Evolutionary conservation across 768 basidiomycete species (phyloP).

Genomic region (Tricholoma terreum): DNA sequence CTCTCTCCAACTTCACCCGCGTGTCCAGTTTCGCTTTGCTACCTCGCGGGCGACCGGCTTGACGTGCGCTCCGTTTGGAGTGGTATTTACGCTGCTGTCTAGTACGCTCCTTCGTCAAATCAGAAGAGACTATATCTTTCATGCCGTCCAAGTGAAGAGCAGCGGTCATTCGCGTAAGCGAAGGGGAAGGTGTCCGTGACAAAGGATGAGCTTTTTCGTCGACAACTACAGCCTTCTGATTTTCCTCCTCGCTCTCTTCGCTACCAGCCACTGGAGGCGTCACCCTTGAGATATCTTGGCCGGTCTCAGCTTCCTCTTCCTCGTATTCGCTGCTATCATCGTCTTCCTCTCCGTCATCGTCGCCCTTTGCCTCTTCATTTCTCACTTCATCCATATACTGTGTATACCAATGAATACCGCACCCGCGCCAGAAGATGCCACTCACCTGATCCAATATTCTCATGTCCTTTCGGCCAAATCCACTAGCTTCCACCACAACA

Average conservation of each 20-base stretch:
- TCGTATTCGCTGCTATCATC: slow-evolving; percentile 26
- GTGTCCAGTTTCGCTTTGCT: slow-evolving; percentile 84
- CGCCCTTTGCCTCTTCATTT: slow-evolving; percentile 33
- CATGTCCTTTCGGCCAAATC: slow-evolving; percentile 84
- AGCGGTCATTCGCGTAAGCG: slow-evolving; percentile 40
- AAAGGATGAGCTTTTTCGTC: slow-evolving; percentile 28
- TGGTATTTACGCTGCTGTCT: slow-evolving; percentile 75
- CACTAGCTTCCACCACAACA: slow-evolving; percentile 91
- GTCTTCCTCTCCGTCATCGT: slow-evolving; percentile 37
- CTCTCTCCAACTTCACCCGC: slow-evolving; percentile 56
- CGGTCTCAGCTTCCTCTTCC: slow-evolving; percentile 27
- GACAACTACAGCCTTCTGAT: neutral
- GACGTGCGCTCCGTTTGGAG: slow-evolving; percentile 62
- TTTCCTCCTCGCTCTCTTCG: neutral
- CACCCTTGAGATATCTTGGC: slow-evolving; percentile 10
- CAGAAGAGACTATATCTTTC: slow-evolving; percentile 56
- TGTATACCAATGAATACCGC: slow-evolving; percentile 12
- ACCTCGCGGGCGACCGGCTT: slow-evolving; percentile 68
- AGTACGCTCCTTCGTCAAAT: slow-evolving; percentile 56
- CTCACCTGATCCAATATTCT: slow-evolving; percentile 80
- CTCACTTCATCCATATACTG: slow-evolving; percentile 67
- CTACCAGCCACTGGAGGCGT: neutral
- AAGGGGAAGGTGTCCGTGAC: slow-evolving; percentile 49
- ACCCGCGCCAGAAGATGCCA: slow-evolving; percentile 12
- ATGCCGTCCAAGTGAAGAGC: slow-evolving; percentile 45